These are phyloP conservation scores for Cryptococcus neoformans DNA, from an alignment of 1,284 basidiomycete genomes.

Conservation along the genomic window DNA sequence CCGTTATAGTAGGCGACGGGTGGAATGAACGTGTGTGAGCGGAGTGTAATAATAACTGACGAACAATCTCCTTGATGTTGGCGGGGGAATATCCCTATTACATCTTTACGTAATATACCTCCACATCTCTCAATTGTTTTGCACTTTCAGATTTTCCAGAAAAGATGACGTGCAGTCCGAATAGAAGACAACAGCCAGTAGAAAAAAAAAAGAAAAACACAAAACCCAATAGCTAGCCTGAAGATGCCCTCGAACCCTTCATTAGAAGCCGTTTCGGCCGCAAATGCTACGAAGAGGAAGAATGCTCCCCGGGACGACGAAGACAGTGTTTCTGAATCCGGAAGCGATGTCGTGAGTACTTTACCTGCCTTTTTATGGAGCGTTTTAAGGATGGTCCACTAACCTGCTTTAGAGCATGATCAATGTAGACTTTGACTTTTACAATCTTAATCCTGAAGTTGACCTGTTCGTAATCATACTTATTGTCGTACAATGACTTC, in stretches of 20 bases:
- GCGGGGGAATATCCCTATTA: too few relatives aligned
- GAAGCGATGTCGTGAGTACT: conserved; percentile 39
- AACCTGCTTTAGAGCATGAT: conserved; percentile 56
- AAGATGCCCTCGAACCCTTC: conserved; percentile 1
- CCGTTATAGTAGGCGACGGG: too few relatives aligned
- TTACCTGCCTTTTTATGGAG: too few relatives aligned
- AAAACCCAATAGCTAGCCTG: too few relatives aligned
- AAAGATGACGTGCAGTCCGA: too few relatives aligned
- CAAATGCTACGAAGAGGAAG: conserved; percentile 34
- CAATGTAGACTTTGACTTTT: conserved; percentile 90
- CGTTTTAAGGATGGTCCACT: background rate
- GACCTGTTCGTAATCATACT: conserved; percentile 58
- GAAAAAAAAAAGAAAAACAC: background rate
- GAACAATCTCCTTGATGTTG: too few relatives aligned
- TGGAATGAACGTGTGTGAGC: too few relatives aligned
- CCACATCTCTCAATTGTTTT: too few relatives aligned
- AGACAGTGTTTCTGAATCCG: conserved; percentile 30
- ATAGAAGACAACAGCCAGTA: too few relatives aligned
- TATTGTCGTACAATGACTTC: background rate
- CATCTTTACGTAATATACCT: too few relatives aligned
- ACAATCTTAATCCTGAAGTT: conserved; percentile 72
- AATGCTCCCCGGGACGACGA: conserved; percentile 39
- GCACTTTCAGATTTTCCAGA: too few relatives aligned
- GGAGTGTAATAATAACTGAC: too few relatives aligned
- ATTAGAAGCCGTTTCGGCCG: conserved; percentile 18